Evolutionary conservation across 495 filamentous ascomycete genomes (phyloP), one percentile per base, ranked within the genome.

Genomic region (Antarctomyces pellizariae): DNA sequence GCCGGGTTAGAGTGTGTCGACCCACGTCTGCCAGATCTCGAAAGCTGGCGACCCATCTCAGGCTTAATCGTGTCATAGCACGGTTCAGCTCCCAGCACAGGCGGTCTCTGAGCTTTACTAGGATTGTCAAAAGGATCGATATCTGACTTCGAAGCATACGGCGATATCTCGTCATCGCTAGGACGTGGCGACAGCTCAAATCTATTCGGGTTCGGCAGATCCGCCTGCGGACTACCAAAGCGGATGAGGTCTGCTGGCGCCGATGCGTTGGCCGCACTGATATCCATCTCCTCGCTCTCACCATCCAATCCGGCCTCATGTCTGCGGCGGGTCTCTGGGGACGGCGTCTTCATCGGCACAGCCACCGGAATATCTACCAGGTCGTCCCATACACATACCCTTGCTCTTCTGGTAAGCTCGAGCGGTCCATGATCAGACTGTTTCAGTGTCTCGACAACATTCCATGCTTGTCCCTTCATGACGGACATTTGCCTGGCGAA

Each of bases 391-490:
- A 97, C 82, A 41, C 80, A 90, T 17, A 95, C 82, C 39, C 84
- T 65, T 9, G 78, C 70, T 38, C 86, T 59, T 36, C 86, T 64
- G 11, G 84, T 93, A 32, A 97, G 59, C 49, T 97, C 86, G 10
- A 97, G 56, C 1, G 86, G 86, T 1, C 86, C 86, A 37, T 93
- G 84, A 46, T 92, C 89, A 1, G 62, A 58, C 3, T 71, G 73
- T 43, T 97, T 97, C 27, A 97, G 55, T 7, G 84, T 92, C 53
- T 97, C 86, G 5, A 97, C 82, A 2, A 97, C 86, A 47, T 97
- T 97, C 77, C 83, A 97, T 5, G 89, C 86, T 41, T 97, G 86
- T 3, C 86, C 86, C 52, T 97, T 97, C 76, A 97, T 86, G 21
- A 97, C 86, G 1, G 89, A 84, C 25, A 95, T 91, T 41, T 97